These are phyloP conservation scores for Pestalotiopsis sp. DNA, from an alignment of 2,329 filamentous ascomycete genomes.

Conservation along the genomic window DNA sequence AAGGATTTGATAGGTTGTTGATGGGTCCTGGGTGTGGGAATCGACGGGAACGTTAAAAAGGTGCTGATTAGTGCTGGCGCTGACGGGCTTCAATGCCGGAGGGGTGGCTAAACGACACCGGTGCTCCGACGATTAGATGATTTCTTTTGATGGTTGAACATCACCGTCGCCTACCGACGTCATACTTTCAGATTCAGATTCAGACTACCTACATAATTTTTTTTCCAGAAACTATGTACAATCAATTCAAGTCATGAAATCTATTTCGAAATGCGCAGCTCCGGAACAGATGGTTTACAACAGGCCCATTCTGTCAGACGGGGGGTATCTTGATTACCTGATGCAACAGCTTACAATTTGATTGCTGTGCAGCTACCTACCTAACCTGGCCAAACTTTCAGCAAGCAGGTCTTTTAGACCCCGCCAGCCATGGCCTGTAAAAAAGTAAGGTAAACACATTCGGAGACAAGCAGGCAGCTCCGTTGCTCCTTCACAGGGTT, in stretches of 20 bases:
- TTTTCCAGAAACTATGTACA: neutral
- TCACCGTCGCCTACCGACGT: neutral
- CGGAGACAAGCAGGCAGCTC: too few species aligned
- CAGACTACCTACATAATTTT: neutral
- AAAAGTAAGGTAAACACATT: too few species aligned
- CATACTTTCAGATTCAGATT: neutral
- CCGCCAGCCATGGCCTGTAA: too few species aligned
- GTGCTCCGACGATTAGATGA: neutral
- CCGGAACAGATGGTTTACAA: too few species aligned
- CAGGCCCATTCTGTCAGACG: too few species aligned
- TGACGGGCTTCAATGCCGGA: neutral
- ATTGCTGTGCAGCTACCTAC: neutral
- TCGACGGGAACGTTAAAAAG: neutral
- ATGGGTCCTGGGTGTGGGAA: neutral
- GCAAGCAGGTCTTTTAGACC: neutral
- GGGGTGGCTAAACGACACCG: neutral
- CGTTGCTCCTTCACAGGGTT: too few species aligned
- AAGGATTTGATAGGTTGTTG: neutral
- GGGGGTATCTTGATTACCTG: neutral
- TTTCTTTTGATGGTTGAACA: neutral
- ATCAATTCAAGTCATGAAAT: neutral
- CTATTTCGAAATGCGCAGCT: neutral
- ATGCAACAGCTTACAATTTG: neutral
- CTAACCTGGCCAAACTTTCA: neutral
- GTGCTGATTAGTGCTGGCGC: neutral